These are phyloP conservation scores for Arthrocladium fulminans DNA, from an alignment of 2,329 filamentous ascomycete genomes.

Conservation along the genomic window DNA sequence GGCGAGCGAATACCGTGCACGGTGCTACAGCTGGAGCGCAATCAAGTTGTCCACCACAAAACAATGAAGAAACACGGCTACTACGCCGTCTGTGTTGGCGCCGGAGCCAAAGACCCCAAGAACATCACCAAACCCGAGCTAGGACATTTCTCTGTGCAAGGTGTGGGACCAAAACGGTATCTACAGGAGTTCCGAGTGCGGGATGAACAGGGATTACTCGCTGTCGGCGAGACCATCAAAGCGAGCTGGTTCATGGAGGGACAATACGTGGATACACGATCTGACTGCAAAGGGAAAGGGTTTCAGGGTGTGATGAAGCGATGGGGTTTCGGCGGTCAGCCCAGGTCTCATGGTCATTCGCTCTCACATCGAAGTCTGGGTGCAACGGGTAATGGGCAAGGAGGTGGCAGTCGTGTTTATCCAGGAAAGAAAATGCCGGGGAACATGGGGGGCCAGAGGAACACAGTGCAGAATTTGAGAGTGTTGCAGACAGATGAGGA, in stretches of 20 bases:
- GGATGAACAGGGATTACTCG: slow-evolving; percentile 60
- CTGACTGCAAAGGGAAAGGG: slow-evolving; percentile 74
- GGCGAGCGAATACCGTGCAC: slow-evolving; percentile 77
- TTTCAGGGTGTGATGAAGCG: slow-evolving; percentile 98
- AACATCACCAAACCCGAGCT: slow-evolving; percentile 77
- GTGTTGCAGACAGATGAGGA: slow-evolving; percentile 80
- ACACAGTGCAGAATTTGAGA: slow-evolving; percentile 85
- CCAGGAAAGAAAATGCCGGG: slow-evolving; percentile 98
- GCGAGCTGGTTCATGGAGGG: slow-evolving; percentile 90
- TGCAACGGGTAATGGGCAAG: slow-evolving; percentile 80
- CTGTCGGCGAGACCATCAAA: slow-evolving; percentile 64
- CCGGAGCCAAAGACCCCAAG: slow-evolving; percentile 60
- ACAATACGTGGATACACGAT: slow-evolving; percentile 79
- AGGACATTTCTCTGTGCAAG: slow-evolving; percentile 77
- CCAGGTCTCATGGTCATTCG: slow-evolving; percentile 88
- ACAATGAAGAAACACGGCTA: slow-evolving; percentile 75
- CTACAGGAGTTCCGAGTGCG: slow-evolving; percentile 82
- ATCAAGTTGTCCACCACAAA: slow-evolving; percentile 83
- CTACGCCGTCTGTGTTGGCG: slow-evolving; percentile 84
- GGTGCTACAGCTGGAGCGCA: slow-evolving; percentile 83
- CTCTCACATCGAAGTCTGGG: slow-evolving; percentile 88
- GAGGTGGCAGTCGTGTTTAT: slow-evolving; percentile 80
- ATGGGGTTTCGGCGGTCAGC: slow-evolving; percentile 81
- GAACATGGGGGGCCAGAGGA: slow-evolving; percentile 81
- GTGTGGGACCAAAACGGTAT: slow-evolving; percentile 73